Evolutionary conservation across 2,329 filamentous ascomycete genomes (phyloP), one percentile per base, ranked within the genome.

Genomic region (Exophiala aquamarina): DNA sequence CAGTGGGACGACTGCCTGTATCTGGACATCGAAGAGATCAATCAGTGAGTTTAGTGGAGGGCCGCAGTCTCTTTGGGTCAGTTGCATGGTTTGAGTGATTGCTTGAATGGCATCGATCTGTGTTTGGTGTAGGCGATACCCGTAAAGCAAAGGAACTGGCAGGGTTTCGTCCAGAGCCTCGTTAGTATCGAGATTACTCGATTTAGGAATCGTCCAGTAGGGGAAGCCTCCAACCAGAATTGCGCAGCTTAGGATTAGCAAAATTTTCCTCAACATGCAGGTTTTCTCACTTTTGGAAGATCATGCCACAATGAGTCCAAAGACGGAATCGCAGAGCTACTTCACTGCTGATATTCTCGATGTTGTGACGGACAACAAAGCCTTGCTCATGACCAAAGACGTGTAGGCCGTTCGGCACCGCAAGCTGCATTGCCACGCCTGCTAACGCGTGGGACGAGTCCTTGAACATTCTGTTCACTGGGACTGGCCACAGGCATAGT

Each of bases 351-450:
- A 20, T 2, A 9, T 18, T 35, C 17, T 42, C 33, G 35, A 36
- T 46, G 37, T 37, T 41, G 21, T 50, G 41, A 41, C 41, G 47
- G 34, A 23, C 14, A n/a, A n/a, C n/a, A 36, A 38, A 50, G 15
- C 46, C 47, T 46, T 50, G 47, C 19, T 44, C 35, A 19, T 23
- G 33, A 13, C 47, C 42, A 37, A 50, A 37, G 2, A 46, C 26
- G 20, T 50, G 47, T 26, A 50, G 41, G 18, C 47, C 42, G 33
- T 39, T 44, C 36, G 39, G 41, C 18, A 50, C 21, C 3, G 42
- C 47, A 35, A 45, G 42, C 32, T 50, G 47, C 37, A 50, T 41
- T 20, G 41, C 41, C 9, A 42, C 32, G n/a, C 35, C 42, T 15
- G 35, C 41, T 10, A 50, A 42, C n/a, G 28, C 19, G 26, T 45